Base-by-base conservation (phyloP, 306 rosid genomes). In the Betula pendula region DNA sequence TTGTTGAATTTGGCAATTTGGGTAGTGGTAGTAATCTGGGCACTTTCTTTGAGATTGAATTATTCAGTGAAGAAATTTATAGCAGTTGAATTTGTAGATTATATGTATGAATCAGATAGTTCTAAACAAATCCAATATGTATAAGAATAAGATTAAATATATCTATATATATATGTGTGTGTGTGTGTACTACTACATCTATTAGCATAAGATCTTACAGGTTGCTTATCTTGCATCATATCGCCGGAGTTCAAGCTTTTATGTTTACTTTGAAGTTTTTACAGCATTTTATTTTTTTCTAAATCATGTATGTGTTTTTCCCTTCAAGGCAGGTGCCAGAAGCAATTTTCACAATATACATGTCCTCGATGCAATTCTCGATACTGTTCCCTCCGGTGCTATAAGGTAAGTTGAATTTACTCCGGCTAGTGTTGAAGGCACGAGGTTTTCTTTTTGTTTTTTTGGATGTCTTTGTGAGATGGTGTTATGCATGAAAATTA, bases 351-450 rank as follows among this genome's bases (percentile, higher is more conserved):
- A 24, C 93, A 90, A 38, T 95, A 92, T 80, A 90, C 98, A 6
- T 95, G 97, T 71, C 98, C 98, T 76, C 93, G 97, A 17, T 95
- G 98, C 85, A 95, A 92, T 85, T 90, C 96, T 0, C 89, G 94
- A 11, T 95, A 90, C 81, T 92, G 97, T 55, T 95, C 97, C 44
- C 90, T 92, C 69, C 97, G 73, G 22, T 95, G 97, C 81, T 92
- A 92, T 84, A 92, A 95, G 88, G 96, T 95, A 84, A 29, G 81
- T 49, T 3, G 27, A 76, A 77, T 20, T 55, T 8, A 59, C 24
- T 4, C 22, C 24, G 5, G 50, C 12, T 71, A 15, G 59, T 38
- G 25, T 38, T 9, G 29, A 24, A 52, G 63, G 16, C 31, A 14
- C 0, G 17, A 15, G 63, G 63, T 24, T 56, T 56, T 24, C 2